Evolutionary conservation across 176 grass and related monocot species (phyloP).

Genomic region (Metroxylon sagu): DNA sequence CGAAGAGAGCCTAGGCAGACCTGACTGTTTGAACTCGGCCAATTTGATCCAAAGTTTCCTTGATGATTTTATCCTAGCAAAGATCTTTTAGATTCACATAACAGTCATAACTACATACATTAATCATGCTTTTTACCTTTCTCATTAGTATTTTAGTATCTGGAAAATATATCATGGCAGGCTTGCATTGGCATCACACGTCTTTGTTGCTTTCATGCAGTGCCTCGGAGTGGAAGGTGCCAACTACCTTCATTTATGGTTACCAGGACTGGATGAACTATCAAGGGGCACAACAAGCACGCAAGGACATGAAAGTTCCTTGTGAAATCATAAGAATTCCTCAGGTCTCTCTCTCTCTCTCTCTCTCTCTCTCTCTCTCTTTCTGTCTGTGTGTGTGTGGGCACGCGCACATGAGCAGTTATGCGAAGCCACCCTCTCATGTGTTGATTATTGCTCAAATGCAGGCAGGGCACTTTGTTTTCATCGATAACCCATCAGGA

Average conservation of each 20-base stretch:
- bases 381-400: too few species aligned
- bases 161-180: too few species aligned
- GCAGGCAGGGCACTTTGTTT: constrained; percentile 91
- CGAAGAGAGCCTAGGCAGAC: too few species aligned
- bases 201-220: constrained; percentile 32
- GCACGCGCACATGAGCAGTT: too few species aligned
- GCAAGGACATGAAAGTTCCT: constrained; percentile 85
- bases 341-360: constrained; percentile 29
- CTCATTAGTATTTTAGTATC: too few species aligned
- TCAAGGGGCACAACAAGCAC: constrained; percentile 74
- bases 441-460: background rate
- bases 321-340: constrained; percentile 95
- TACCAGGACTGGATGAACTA: constrained; percentile 95
- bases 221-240: constrained; percentile 86
- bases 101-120: too few species aligned
- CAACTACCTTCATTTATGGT: constrained; percentile 95
- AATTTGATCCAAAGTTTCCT: background rate
- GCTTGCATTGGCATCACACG: too few species aligned
- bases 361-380: background rate
- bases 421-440: too few species aligned
- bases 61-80: background rate
- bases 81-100: too few species aligned
- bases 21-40: too few species aligned
- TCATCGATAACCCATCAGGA: constrained; percentile 80
- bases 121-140: too few species aligned